Evolutionary conservation across 106 monocot species (phyloP), one percentile per base, ranked within the genome.

Genomic region (Gastrodia elata): DNA sequence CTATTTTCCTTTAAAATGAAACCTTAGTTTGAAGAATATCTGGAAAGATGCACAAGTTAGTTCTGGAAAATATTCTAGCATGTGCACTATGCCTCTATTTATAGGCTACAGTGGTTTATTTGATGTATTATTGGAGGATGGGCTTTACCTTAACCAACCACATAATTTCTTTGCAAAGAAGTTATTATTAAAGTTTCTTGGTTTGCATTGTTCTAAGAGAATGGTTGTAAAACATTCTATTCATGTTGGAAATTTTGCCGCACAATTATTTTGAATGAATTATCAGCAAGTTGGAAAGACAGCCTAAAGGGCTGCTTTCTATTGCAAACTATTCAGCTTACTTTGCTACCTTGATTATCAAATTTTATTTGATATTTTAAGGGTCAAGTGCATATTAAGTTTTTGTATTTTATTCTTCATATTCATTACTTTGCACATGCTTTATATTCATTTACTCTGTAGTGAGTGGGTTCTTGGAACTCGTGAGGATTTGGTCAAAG

Each of bases 381-480:
- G 10, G 57, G 61, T 61, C 8, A 61, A 32, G 14, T 32, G 61
- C 61, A 61, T 61, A 61, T 61, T 61, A 33, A 30, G 10, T 33
- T 11, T 32, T 61, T 32, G 27, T 61, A 61, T 61, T 32, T 61
- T 61, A 61, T 61, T 2, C 25, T 8, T 26, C 7, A 1, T 59
- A 9, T 28, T 6, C 55, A 28, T 59, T 59, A 28, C 28, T 59
- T 59, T 27, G 24, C 27, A 25, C 6, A 65, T 65, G 65, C 33
- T 65, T 65, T 65, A 65, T 34, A 64, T 78, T 64, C 78, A 24
- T 26, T 75, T 32, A 70, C 15, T 81, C 71, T 87, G 77, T 81
- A 97, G 97, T 71, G 90, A 93, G 72, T 97, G 97, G 97, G 97
- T 97, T 78, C 83, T 97, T 81, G 93, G 97, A 7, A 84, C 84